Base-by-base conservation (phyloP, 2,329 filamentous ascomycete species). In the Fusarium cicatricum region DNA sequence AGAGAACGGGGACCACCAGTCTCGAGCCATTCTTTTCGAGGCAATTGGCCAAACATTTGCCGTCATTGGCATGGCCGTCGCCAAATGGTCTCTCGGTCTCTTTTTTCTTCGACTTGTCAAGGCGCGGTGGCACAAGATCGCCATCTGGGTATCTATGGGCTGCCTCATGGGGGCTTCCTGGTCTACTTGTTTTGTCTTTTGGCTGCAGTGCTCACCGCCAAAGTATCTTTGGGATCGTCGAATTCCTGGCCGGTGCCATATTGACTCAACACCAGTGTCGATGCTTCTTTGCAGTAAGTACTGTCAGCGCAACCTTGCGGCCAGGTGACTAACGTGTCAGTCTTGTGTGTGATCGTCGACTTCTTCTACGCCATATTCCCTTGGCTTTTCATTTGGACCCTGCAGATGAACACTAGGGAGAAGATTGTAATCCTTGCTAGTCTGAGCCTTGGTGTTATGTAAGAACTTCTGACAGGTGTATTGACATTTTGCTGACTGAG, bases 361-460 rank as follows among this genome's bases (percentile, higher is more conserved):
- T 75, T 78, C 42, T 74, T 74, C 43, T 77, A 74, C 7, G 75
- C 75, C 39, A 50, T 70, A 0, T 76, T 79, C 5, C 78, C 78
- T 0, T 80, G 78, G 77, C 68, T 77, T 1, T 70, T 80, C 8
- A 72, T 80, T 17, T 79, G 77, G 75, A 71, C 73, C 0, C 55
- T 80, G 8, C 74, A 77, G 28, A 80, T 80, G 76, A 74, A 75
- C 12, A 72, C 65, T n/a, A 71, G 75, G 14, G 78, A 81, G 36
- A 80, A 79, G 64, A 70, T 78, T 19, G 70, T 78, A n/a, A 73
- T 80, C 9, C 72, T 76, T 0, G 62, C 68, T 16, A 75, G 77
- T 45, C 73, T 80, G 37, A 80, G 78, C 38, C 58, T 79, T 4
- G 77, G 77, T 5, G 60, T 79, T 5, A 74, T 79, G 76, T 75